Conservation (phyloP, 257 asterid genomes). For the Gardenia jasminoides region DNA sequence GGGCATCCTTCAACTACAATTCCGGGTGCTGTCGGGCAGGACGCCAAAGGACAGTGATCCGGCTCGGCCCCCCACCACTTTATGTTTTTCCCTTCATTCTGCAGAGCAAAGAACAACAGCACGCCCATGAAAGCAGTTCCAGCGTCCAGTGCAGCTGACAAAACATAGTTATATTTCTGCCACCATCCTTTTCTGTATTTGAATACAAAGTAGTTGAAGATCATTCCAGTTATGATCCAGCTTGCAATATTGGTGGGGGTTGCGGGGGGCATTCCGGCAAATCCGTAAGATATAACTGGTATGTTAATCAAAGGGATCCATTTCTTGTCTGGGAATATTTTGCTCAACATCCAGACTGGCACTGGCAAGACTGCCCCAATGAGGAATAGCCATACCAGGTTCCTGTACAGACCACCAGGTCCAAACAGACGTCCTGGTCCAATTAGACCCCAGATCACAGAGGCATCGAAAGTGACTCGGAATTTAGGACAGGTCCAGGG, state of each 20-base stretch:
- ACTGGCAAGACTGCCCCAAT: constrained; percentile 82
- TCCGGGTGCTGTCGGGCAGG: constrained; percentile 92
- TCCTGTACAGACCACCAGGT: constrained; percentile 65
- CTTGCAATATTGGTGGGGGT: constrained; percentile 91
- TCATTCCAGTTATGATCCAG: constrained; percentile 75
- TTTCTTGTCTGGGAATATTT: constrained; percentile 69
- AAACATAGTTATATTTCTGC: constrained; percentile 81
- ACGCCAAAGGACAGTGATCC: constrained; percentile 86
- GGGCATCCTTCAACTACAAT: constrained; percentile 74
- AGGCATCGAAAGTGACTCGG: constrained; percentile 75
- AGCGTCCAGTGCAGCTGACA: constrained; percentile 91
- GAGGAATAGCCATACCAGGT: constrained; percentile 84
- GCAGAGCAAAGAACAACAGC: constrained; percentile 66
- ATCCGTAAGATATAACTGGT: constrained; percentile 82
- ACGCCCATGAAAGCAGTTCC: constrained; percentile 98
- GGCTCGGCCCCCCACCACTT: constrained; percentile 91
- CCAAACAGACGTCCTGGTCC: constrained; percentile 84
- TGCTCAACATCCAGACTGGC: constrained; percentile 86
- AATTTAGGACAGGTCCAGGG: constrained; percentile 95
- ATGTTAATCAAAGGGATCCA: constrained; percentile 87
- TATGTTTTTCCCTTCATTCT: constrained; percentile 61
- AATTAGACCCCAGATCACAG: constrained; percentile 87
- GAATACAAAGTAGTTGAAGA: constrained; percentile 84
- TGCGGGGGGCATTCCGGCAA: constrained; percentile 98
- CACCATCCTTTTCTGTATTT: constrained; percentile 79